A percentile compares a stretch with the other conserved stretches of the same genome.
phyloP scores from a whole-genome alignment of 306 rosid species.

The Cyclanthera cordifolia region DNA sequence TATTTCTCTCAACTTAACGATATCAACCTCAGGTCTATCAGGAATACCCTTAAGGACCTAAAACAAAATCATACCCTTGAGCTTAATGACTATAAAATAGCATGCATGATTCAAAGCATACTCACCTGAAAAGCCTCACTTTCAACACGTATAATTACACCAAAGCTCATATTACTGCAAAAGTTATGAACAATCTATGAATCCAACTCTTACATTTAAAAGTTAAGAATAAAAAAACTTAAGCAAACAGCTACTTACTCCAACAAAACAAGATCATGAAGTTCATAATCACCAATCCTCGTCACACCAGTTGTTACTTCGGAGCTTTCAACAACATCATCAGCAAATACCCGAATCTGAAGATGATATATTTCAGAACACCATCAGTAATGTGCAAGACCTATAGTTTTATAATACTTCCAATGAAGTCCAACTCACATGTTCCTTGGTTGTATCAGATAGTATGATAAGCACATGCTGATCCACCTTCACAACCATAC shows the following conservation, averaged over 20 bases:
- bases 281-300: slow-evolving; percentile 87
- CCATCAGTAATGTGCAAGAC: background rate
- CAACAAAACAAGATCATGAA: slow-evolving; percentile 87
- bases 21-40: slow-evolving; percentile 78
- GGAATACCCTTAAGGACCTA: slow-evolving; percentile 95
- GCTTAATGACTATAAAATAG: slow-evolving; percentile 7
- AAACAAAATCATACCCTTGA: slow-evolving; percentile 14
- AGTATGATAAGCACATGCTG: slow-evolving; percentile 86
- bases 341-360: slow-evolving; percentile 92
- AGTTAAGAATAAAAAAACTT: background rate
- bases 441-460: slow-evolving; percentile 94
- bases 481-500: slow-evolving; percentile 98
- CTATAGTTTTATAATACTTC: background rate
- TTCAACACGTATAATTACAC: slow-evolving; percentile 89
- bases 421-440: slow-evolving; percentile 43
- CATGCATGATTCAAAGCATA: slow-evolving; percentile 4
- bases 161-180: slow-evolving; percentile 84
- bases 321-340: slow-evolving; percentile 97
- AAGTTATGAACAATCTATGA: slow-evolving; percentile 12
- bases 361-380: slow-evolving; percentile 18
- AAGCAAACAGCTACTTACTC: slow-evolving; percentile 44
- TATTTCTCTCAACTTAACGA: slow-evolving; percentile 77
- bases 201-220: background rate
- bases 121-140: slow-evolving; percentile 94
- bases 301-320: slow-evolving; percentile 93